Base-by-base conservation (phyloP, 1,139 yeast genomes). In the Blastobotrys malaysiensis region DNA sequence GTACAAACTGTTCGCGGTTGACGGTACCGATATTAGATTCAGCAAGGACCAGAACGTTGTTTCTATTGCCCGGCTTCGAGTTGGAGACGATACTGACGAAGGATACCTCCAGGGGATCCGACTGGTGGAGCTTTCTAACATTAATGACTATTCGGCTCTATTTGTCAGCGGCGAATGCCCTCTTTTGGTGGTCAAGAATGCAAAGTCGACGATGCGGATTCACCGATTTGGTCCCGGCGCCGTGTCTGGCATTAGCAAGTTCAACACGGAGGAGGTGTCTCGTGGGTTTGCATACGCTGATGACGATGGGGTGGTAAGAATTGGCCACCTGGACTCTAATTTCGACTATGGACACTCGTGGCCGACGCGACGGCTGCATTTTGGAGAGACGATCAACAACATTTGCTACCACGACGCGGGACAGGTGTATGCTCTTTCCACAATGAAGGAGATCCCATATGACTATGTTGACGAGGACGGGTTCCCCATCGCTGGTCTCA, bases 161-260 rank as follows among this genome's bases (percentile, higher is more conserved):
- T 79, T 88, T 61, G 81, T 90, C 2, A 84, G 95, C 1, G 97
- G 97, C 44, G 78, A 79, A 19, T 80, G 79, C 14, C 90, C 97
- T 0, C 85, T 82, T 60, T 74, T 86, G 55, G 77, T 91, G 4
- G 70, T 84, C 39, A 87, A 87, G 61, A 78, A 84, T 11, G 75
- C 80, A 43, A 83, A 81, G 59, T 79, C 95, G 0, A 73, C 77
- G 4, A 89, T 95, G 1, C 74, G 86, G 56, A 75, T 88, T 20
- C 84, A 82, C 69, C 83, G 81, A 57, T 84, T 90, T 65, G 80
- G 88, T 3, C 79, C 81, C 51, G 77, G 80, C 18, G 82, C 88
- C 0, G 77, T 62, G 13, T 51, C 55, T 13, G 66, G 65, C 2
- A 62, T 63, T 49, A 61, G 65, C 16, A 49, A 59, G n/a, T 67